phyloP scores from a whole-genome alignment of 805 yeast genomes.

The Helenozyma rhizophorensis region DNA sequence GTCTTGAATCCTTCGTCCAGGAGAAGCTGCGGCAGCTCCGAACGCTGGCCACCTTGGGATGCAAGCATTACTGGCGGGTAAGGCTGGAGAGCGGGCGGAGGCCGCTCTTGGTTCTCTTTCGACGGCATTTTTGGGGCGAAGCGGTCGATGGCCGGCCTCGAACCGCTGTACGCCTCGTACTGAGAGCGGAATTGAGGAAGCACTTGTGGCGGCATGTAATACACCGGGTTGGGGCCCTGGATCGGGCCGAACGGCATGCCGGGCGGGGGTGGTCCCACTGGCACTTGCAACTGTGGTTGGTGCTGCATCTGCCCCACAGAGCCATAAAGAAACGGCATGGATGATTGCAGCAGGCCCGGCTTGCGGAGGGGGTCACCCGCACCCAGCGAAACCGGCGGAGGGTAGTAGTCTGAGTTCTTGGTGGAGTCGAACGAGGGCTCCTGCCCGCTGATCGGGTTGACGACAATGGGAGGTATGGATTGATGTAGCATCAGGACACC shows the following conservation, averaged over 20 bases:
- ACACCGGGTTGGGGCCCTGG: not conserved
- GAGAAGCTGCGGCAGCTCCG: too few relatives aligned
- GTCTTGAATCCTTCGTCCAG: not conserved
- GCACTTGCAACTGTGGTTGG: too few relatives aligned
- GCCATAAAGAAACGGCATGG: too few relatives aligned
- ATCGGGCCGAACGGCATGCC: not conserved
- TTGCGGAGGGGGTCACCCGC: not conserved
- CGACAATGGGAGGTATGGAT: constrained; percentile 2
- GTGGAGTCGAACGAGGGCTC: not conserved
- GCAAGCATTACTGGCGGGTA: constrained; percentile 2
- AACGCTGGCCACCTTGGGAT: too few relatives aligned
- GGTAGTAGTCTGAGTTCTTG: not conserved
- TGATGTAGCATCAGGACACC: not conserved
- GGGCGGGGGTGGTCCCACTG: too few relatives aligned
- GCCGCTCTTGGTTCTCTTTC: too few relatives aligned
- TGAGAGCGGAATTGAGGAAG: not conserved
- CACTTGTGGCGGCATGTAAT: not conserved
- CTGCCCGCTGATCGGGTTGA: not conserved
- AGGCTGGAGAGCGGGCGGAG: not conserved
- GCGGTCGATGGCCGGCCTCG: too few relatives aligned
- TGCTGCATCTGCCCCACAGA: too few relatives aligned
- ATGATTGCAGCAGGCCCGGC: too few relatives aligned
- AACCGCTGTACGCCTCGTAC: too few relatives aligned
- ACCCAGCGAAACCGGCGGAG: not conserved
- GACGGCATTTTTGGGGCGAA: too few relatives aligned